Evolutionary conservation across 1,139 yeast genomes (phyloP).

Genomic region (Hemisphaericaspora lyxosophila): DNA sequence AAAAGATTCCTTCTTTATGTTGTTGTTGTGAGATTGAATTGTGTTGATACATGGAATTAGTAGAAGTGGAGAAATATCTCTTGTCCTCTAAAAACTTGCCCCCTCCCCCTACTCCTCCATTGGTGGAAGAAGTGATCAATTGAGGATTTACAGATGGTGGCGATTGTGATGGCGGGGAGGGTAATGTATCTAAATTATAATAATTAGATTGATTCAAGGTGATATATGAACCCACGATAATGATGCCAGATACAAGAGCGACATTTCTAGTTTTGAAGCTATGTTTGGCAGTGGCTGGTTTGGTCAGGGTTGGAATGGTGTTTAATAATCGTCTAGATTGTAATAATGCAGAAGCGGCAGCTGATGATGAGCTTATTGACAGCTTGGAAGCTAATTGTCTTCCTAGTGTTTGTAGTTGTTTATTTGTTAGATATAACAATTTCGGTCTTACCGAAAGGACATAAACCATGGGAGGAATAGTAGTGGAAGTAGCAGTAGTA

Average conservation of each 20-base stretch:
- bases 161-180: conserved; percentile 23
- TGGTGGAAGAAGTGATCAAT: no score
- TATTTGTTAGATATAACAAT: conserved; percentile 18
- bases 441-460: conserved; percentile 18
- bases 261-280: conserved; percentile 32
- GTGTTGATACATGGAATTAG: conserved; percentile 41
- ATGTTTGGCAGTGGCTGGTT: background rate
- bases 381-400: no score
- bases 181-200: conserved; percentile 44
- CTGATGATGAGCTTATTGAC: no score
- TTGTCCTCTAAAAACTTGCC: conserved; percentile 20
- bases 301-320: conserved; percentile 2
- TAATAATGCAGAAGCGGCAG: conserved; percentile 6
- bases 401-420: conserved; percentile 17
- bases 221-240: conserved; percentile 47
- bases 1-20: conserved; percentile 42
- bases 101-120: no score
- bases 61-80: conserved; percentile 44
- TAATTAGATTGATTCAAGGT: conserved; percentile 43
- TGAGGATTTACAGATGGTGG: background rate
- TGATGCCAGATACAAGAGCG: conserved; percentile 45
- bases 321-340: conserved; percentile 1
- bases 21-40: conserved; percentile 45
- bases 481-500: no score
- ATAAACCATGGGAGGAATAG: no score